Evolutionary conservation across 2,329 filamentous ascomycete species (phyloP), one percentile per base, ranked within the genome.

Genomic region (Ceratocystis ficicola): DNA sequence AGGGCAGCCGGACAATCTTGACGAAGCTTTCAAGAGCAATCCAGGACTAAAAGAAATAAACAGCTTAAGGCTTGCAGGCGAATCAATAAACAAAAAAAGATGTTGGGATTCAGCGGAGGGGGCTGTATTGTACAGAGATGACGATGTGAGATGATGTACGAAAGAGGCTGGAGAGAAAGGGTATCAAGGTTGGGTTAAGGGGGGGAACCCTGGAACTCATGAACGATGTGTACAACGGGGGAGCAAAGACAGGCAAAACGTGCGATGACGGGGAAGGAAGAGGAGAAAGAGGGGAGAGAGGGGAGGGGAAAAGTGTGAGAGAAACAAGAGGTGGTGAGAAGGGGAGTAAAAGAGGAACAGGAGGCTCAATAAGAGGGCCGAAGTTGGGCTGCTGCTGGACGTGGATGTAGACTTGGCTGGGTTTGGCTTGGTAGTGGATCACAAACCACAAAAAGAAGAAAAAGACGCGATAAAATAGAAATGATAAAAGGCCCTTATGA

Each of bases 151-250:
- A 44, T 44, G 61, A 46, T 25, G 55, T n/a, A 36, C 28, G 17
- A 63, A 41, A 41, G 61, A 48, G 46, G 32, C 25, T 44, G 55
- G 44, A 28, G 44, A 28, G 32, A 60, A 48, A 48, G 52, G 55
- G 55, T 65, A 65, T 61, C 64, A 59, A 65, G 55, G 41, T 59
- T 50, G 64, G 10, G 64, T 62, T 50, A 20, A 20, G 30, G 5
- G 28, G 36, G 36, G 28, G 41, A 41, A n/a, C 55, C 59, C 25
- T 60, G 25, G 55, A 28, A n/a, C 59, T 48, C 28, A 60, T 55
- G 22, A 52, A 59, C 48, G 28, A 25, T 25, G 30, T 50, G 22
- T 25, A 44, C 25, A 48, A 48, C 48, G 46, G n/a, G 46, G 5
- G 44, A 20, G 41, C 17, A 59, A 48, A 25, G 20, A 62, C 41